Evolutionary conservation across 768 basidiomycete genomes (phyloP).

Genomic region (Butyriboletus loyo): DNA sequence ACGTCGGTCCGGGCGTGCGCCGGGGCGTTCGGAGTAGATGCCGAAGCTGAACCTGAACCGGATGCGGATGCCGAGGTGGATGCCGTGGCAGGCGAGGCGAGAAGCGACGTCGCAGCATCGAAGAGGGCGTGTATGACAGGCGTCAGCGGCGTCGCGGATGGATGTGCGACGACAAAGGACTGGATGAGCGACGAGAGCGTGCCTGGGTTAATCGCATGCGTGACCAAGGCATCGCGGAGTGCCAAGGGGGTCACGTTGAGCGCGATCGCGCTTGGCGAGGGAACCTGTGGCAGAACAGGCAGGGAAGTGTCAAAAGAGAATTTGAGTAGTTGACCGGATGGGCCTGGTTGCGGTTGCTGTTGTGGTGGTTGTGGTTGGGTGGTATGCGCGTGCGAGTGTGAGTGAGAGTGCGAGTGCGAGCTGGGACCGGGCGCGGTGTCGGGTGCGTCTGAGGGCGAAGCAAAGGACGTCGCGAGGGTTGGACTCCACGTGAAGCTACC

Average conservation of each 20-base stretch:
- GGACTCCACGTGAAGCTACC: constrained; percentile 39
- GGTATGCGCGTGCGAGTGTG: not conserved
- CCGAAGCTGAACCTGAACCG: constrained; percentile 34
- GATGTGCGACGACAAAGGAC: constrained; percentile 44
- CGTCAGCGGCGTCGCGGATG: constrained; percentile 48
- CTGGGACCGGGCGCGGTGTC: constrained; percentile 27
- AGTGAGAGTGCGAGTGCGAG: constrained; percentile 30
- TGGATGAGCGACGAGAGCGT: constrained; percentile 56
- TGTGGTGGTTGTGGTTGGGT: constrained; percentile 4
- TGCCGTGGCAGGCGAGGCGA: constrained; percentile 6
- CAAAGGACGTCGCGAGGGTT: constrained; percentile 38
- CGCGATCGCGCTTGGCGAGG: constrained; percentile 18
- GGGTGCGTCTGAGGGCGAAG: constrained; percentile 17
- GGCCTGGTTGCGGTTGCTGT: constrained; percentile 28
- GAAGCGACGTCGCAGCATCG: constrained; percentile 41
- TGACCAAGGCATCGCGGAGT: constrained; percentile 31
- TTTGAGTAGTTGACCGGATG: constrained; percentile 38
- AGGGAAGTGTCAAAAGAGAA: constrained; percentile 45
- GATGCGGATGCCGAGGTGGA: constrained; percentile 34
- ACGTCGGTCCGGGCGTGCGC: constrained; percentile 9
- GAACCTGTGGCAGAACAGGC: constrained; percentile 36
- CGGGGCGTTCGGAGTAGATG: constrained; percentile 14
- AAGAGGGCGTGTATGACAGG: constrained; percentile 53
- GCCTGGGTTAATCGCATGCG: constrained; percentile 42
- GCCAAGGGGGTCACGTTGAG: constrained; percentile 29